Conservation (phyloP, 169 alveolate genomes). For the Eimeria praecox region DNA sequence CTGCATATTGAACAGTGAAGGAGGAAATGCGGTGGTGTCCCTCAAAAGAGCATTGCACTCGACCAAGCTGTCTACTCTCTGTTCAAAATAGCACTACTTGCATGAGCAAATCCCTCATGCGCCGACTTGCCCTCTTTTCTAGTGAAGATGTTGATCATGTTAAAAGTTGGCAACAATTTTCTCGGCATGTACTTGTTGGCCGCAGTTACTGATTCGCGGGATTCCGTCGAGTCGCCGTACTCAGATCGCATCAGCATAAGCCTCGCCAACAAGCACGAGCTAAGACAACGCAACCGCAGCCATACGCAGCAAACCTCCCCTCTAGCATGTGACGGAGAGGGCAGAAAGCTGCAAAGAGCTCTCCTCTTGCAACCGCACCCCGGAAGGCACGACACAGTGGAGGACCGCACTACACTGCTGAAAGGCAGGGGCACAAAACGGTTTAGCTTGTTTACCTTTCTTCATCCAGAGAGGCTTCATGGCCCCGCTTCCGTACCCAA, state of each 20-base stretch:
- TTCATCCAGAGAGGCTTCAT: slow-evolving; percentile 39
- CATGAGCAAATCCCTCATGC: neutral
- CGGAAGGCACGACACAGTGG: neutral
- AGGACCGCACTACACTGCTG: neutral
- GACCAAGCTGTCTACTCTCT: neutral
- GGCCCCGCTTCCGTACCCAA: slow-evolving; percentile 71
- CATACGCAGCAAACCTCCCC: neutral
- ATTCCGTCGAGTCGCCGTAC: slow-evolving; percentile 11
- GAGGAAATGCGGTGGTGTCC: neutral
- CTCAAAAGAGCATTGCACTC: neutral
- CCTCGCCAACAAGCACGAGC: slow-evolving; percentile 68
- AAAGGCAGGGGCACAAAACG: neutral
- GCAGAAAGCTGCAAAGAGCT: neutral
- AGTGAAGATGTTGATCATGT: slow-evolving; percentile 62
- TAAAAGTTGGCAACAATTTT: slow-evolving; percentile 34
- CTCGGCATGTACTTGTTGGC: slow-evolving; percentile 45
- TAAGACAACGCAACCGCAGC: neutral
- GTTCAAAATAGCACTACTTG: neutral
- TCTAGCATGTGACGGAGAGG: neutral
- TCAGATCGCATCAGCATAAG: slow-evolving; percentile 61
- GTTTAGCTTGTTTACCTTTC: slow-evolving; percentile 17
- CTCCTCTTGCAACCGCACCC: neutral
- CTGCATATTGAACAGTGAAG: neutral
- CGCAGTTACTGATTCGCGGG: slow-evolving; percentile 28
- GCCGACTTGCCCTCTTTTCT: slow-evolving; percentile 30